Conservation (phyloP, 257 asterid genomes). For the Euphrasia confusa region DNA sequence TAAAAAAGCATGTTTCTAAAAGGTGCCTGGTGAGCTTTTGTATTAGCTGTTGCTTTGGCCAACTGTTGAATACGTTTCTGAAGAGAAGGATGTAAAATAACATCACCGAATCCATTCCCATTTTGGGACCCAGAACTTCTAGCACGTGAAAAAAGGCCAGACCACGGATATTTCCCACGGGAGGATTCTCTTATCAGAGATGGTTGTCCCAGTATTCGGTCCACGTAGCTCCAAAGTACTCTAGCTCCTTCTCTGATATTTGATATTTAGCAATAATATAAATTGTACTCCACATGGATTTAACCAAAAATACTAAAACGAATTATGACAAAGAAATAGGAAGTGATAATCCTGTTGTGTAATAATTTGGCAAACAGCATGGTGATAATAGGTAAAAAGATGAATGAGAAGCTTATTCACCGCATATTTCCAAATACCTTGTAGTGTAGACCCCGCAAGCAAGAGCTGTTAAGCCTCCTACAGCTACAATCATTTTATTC, state of each 20-base stretch:
- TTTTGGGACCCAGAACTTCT: constrained; percentile 36
- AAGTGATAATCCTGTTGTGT: neutral
- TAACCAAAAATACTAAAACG: neutral
- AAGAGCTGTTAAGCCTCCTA: constrained; percentile 95
- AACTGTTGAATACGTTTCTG: constrained; percentile 80
- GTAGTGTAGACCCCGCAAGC: constrained; percentile 97
- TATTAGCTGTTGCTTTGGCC: constrained; percentile 83
- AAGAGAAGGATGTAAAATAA: constrained; percentile 84
- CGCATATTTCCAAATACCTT: constrained; percentile 43
- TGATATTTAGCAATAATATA: neutral
- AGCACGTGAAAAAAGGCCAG: constrained; percentile 58
- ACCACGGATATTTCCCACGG: constrained; percentile 97
- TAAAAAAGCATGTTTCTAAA: constrained; percentile 92
- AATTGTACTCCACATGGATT: constrained; percentile 24
- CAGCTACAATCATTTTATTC: constrained; percentile 88
- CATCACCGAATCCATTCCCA: constrained; percentile 82
- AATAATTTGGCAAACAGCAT: constrained; percentile 7
- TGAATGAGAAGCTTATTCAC: constrained; percentile 14
- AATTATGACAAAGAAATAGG: neutral
- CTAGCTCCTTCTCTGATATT: constrained; percentile 95
- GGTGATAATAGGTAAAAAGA: neutral
- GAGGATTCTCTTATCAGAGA: constrained; percentile 96
- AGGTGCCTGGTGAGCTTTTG: constrained; percentile 94
- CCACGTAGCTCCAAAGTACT: constrained; percentile 95
- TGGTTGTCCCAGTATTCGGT: constrained; percentile 95